A percentile compares a stretch with the other conserved stretches of the same genome.
Conservation (phyloP, 2,329 filamentous ascomycete species). For the Colletotrichum nymphaeae region DNA sequence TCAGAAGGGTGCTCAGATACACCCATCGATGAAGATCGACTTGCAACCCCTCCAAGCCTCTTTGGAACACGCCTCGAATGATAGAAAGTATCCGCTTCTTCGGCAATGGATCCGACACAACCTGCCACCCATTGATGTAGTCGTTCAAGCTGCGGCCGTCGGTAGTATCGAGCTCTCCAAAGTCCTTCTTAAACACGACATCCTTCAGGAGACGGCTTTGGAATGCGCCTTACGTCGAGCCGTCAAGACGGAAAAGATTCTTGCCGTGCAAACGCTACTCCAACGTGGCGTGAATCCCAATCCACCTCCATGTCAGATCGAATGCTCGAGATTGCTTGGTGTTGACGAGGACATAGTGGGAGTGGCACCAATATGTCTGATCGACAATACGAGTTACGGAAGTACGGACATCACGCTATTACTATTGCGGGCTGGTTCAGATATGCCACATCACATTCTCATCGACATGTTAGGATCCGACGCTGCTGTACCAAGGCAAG, state of each 20-base stretch:
- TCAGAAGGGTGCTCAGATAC: too few relatives aligned
- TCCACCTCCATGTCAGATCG: neutral
- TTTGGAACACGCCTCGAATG: too few relatives aligned
- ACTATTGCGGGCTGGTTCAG: too few relatives aligned
- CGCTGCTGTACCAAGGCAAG: too few relatives aligned
- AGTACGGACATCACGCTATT: too few relatives aligned
- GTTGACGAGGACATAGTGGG: neutral
- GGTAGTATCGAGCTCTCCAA: neutral
- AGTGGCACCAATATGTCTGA: neutral
- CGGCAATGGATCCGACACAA: too few relatives aligned
- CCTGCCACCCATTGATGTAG: accelerated
- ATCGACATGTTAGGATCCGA: too few relatives aligned
- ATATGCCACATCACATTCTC: too few relatives aligned
- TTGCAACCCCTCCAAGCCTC: too few relatives aligned
- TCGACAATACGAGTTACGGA: neutral
- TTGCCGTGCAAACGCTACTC: neutral
- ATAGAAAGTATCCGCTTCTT: too few relatives aligned
- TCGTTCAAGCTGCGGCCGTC: too few relatives aligned
- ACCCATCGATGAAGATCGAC: accelerated
- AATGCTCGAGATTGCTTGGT: neutral
- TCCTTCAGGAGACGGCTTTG: neutral
- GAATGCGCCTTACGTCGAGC: neutral
- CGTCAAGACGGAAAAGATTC: accelerated
- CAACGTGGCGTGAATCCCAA: neutral
- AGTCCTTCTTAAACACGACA: neutral